phyloP scores from a whole-genome alignment of 129 eudicot species.

The Apium graveolens region DNA sequence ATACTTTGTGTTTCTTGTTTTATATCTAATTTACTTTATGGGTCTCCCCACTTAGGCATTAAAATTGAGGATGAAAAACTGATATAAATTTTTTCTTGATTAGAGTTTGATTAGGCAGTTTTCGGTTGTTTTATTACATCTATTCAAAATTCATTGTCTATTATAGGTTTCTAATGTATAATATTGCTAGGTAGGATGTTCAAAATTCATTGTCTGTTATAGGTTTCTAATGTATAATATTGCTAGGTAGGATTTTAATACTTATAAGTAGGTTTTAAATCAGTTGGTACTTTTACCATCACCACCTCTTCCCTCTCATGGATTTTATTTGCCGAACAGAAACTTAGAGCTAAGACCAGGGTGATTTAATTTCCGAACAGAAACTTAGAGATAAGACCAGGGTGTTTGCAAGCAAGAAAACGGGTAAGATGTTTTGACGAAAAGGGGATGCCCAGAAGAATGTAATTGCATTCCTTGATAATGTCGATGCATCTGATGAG shows the following conservation, averaged over 20 bases:
- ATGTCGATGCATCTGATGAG: slow-evolving; percentile 18
- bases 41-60: background rate
- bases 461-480: slow-evolving; percentile 22
- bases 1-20: too few relatives aligned
- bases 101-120: slow-evolving; percentile 7
- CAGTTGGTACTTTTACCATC: background rate
- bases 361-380: too few relatives aligned
- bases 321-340: slow-evolving; percentile 19
- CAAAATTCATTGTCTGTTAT: too few relatives aligned
- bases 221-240: slow-evolving; percentile 19
- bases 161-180: slow-evolving; percentile 15
- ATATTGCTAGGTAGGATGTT: slow-evolving; percentile 30
- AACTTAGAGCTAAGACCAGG: slow-evolving; percentile 20
- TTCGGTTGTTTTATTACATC: too few relatives aligned
- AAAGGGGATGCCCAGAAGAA: slow-evolving; percentile 21
- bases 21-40: slow-evolving; percentile 1
- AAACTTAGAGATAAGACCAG: too few relatives aligned
- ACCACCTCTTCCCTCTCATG: background rate
- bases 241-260: slow-evolving; percentile 24
- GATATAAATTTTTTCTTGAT: background rate
- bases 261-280: background rate
- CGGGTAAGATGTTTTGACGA: slow-evolving; percentile 41
- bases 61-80: background rate
- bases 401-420: slow-evolving; percentile 49
- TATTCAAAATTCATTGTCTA: too few relatives aligned